Evolutionary conservation across 352 stramenopile species (phyloP), one percentile per base, ranked within the genome.

Genomic region (Phytophthora boehmeriae): DNA sequence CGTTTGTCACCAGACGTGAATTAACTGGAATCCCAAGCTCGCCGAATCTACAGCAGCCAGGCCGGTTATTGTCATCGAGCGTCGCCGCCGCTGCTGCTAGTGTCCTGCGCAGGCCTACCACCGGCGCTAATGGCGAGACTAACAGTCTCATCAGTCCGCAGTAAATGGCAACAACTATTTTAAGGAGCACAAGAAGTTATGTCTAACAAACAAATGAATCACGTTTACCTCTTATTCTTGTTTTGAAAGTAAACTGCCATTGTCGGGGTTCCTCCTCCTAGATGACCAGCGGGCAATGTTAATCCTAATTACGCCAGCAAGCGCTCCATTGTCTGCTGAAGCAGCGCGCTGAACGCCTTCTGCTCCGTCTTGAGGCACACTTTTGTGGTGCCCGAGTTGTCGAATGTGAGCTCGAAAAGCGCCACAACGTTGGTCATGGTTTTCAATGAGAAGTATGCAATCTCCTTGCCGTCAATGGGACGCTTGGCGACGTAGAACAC

Each of bases 391-490:
- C 86, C 87, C 25, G 96, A 90, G 42, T 88, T 93, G 67, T 98
- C 97, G 72, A 98, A 98, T 45, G 95, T 98, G 53, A 98, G 84
- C 70, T 99, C 96, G 27, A 97, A 92, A 11, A 98, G 82, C 55
- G 97, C 96, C 17, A 93, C 78, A 54, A 97, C 88, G 34, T 94
- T 95, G 19, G 92, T 98, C 60, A 97, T 89, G 49, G 90, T 98
- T 65, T 96, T 95, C 75, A 96, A 80, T n/a, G 82, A 97, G 68
- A 98, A 98, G 68, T 99, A 99, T 16, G 95, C 93, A 46, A 98
- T 96, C 63, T 98, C 93, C 75, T 98, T 97, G 58, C 89, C 93
- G 57, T 97, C 92, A 8, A 98, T 89, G 10, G 89, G 83, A 32
- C 95, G 89, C 72, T 97, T 96, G 23, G 97, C 96, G 43, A 99